Conservation (phyloP, 2,329 filamentous ascomycete species). For the Chaetomiaceae sp. region DNA sequence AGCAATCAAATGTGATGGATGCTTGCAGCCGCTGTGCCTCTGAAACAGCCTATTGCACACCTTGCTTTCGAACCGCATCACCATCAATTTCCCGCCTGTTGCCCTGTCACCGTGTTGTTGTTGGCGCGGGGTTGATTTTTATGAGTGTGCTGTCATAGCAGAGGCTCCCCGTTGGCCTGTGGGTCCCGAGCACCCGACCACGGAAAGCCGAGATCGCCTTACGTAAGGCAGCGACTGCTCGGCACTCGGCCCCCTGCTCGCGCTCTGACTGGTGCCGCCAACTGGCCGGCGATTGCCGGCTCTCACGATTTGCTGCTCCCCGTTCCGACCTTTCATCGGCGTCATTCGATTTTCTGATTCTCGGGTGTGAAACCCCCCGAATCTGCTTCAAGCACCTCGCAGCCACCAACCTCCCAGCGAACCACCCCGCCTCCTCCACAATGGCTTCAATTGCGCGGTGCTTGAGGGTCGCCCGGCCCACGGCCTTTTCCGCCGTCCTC, state of each 20-base stretch:
- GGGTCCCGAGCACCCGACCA: slow-evolving; percentile 8
- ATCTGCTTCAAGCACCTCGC: slow-evolving; percentile 1
- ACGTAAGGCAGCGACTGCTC: slow-evolving; percentile 11
- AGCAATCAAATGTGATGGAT: background rate
- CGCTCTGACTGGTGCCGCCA: slow-evolving; percentile 15
- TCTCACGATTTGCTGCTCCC: slow-evolving; percentile 1
- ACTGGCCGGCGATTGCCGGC: slow-evolving; percentile 20
- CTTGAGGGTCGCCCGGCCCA: slow-evolving; percentile 47
- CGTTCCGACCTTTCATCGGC: slow-evolving; percentile 14
- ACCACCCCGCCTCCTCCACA: slow-evolving; percentile 26
- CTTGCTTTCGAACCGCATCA: slow-evolving; percentile 1
- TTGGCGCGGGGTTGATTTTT: slow-evolving; percentile 5
- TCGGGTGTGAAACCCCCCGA: background rate
- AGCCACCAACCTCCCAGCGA: slow-evolving; percentile 2
- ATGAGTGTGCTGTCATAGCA: background rate
- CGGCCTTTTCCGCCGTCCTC: slow-evolving; percentile 39
- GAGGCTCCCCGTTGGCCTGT: background rate
- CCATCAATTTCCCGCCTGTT: slow-evolving; percentile 12
- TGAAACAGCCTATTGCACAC: slow-evolving; percentile 4
- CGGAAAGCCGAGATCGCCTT: slow-evolving; percentile 2
- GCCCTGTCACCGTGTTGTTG: no score
- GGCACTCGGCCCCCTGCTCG: slow-evolving; percentile 15
- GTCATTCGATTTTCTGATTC: slow-evolving; percentile 24
- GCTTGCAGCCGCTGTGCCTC: background rate
- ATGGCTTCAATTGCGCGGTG: slow-evolving; percentile 61